Base-by-base conservation (phyloP, 2,329 filamentous ascomycete species). In the Fusarium cicatricum region DNA sequence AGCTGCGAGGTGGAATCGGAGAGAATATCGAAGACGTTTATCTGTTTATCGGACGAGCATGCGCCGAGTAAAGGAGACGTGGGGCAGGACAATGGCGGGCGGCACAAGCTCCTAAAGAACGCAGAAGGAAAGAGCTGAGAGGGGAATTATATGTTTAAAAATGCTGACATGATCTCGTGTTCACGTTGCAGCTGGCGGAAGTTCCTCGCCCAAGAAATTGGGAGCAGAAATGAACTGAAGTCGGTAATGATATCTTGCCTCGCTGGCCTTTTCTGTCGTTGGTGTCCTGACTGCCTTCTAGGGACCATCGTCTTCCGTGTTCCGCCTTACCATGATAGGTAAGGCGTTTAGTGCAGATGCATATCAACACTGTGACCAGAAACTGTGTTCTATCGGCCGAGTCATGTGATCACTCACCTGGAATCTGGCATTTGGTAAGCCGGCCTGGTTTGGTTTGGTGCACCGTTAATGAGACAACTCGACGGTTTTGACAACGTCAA, bases 211-310 rank as follows among this genome's bases (percentile, higher is more conserved):
- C 29, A 32, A 32, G 48, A 43, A 39, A 45, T 45, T 41, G 39
- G 34, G 55, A 56, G 61, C 50, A 45, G 54, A 52, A 46, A 45
- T 37, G 51, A 64, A 43, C 40, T 62, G 39, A 49, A 54, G 41
- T 62, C 46, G 45, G 37, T 43, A 46, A 52, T 46, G 58, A 64
- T 60, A 49, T 66, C 49, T 52, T 70, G 67, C 67, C 58, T 70
- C 66, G 67, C 67, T 70, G 67, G 67, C 67, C 67, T 70, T 70
- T 70, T 70, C 67, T 58, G 48, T 32, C 33, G 33, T 23, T 32
- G 55, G 44, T 59, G 57, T 63, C 55, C 51, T 50, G 60, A 54
- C 65, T 52, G 59, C 54, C 55, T 61, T 53, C 59, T 62, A 28
- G 61, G 23, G 57, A 59, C 57, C 60, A 68, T 64, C 56, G 61